A percentile compares a stretch with the other conserved stretches of the same genome.
Evolutionary conservation across 495 filamentous ascomycete genomes (phyloP).

Genomic region (Aspergillus affinis): DNA sequence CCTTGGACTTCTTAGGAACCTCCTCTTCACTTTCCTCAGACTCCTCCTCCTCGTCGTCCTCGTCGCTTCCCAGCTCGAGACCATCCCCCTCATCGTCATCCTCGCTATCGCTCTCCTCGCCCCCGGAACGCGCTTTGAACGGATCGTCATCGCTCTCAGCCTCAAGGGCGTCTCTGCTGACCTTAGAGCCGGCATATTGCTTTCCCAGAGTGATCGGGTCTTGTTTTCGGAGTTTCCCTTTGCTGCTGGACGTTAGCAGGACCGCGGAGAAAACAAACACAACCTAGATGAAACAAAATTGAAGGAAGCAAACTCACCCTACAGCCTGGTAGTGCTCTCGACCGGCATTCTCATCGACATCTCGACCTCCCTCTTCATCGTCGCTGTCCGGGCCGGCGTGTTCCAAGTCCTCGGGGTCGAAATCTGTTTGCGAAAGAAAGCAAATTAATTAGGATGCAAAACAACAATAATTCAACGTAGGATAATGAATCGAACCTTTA

Average conservation of each 20-base stretch:
- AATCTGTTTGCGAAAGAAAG: slow-evolving; percentile 55
- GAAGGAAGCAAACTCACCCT: slow-evolving; percentile 51
- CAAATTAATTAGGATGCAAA: not conserved
- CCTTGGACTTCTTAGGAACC: slow-evolving; percentile 35
- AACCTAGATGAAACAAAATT: slow-evolving; percentile 7
- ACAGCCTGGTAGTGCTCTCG: slow-evolving; percentile 86
- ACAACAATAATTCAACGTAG: not conserved
- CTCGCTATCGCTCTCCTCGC: slow-evolving; percentile 51
- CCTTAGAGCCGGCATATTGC: slow-evolving; percentile 74
- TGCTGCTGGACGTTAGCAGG: slow-evolving; percentile 47
- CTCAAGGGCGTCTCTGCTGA: slow-evolving; percentile 71
- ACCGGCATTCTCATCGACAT: slow-evolving; percentile 49
- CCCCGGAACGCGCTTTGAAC: slow-evolving; percentile 34
- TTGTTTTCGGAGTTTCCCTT: slow-evolving; percentile 79
- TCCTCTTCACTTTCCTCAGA: slow-evolving; percentile 25
- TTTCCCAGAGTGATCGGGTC: slow-evolving; percentile 63
- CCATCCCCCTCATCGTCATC: slow-evolving; percentile 57
- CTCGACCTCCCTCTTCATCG: slow-evolving; percentile 39
- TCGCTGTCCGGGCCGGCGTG: slow-evolving; percentile 52
- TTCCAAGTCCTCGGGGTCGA: slow-evolving; percentile 80
- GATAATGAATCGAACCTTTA: slow-evolving; percentile 46
- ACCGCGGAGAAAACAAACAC: not conserved
- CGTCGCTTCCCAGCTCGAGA: slow-evolving; percentile 34
- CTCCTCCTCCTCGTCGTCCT: slow-evolving; percentile 34
- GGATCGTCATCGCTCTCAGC: slow-evolving; percentile 49